phyloP scores from a whole-genome alignment of 2,329 filamentous ascomycete genomes.

The Zasmidium angulare region DNA sequence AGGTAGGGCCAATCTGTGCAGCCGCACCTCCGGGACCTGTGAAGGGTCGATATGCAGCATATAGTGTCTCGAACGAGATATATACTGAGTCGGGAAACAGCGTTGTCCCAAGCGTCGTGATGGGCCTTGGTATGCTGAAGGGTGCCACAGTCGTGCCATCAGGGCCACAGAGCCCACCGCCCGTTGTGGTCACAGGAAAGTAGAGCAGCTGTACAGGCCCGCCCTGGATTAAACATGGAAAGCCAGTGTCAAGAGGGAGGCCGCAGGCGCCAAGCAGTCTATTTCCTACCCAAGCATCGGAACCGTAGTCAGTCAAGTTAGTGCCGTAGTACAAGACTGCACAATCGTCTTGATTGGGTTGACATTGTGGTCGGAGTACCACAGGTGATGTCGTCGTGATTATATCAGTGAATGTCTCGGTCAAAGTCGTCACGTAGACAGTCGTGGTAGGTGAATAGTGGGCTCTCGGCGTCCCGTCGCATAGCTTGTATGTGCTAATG shows the following conservation, averaged over 20 bases:
- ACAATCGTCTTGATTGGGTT: conserved; percentile 14
- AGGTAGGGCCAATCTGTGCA: conserved; percentile 17
- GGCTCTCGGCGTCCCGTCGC: conserved; percentile 23
- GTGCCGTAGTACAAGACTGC: conserved; percentile 18
- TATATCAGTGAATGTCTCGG: background rate
- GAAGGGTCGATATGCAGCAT: conserved; percentile 18
- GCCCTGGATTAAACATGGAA: conserved; percentile 5
- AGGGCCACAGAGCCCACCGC: background rate
- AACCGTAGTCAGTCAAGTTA: conserved; percentile 10
- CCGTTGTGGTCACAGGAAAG: conserved; percentile 5
- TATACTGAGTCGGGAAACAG: conserved; percentile 22
- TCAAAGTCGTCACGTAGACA: background rate
- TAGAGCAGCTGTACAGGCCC: conserved; percentile 5
- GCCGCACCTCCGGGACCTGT: conserved; percentile 1
- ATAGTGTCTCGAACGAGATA: conserved; percentile 23
- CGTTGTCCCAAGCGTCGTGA: conserved; percentile 19
- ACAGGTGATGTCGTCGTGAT: conserved; percentile 4
- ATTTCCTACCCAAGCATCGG: background rate
- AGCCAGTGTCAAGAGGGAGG: background rate
- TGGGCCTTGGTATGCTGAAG: background rate
- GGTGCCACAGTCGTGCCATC: conserved; percentile 1
- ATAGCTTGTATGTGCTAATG: conserved; percentile 18
- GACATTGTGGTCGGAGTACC: conserved; percentile 6
- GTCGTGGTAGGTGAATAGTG: conserved; percentile 13
- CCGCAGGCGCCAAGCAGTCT: conserved; percentile 6